A percentile compares a stretch with the other conserved stretches of the same genome.
Evolutionary conservation across 2,329 filamentous ascomycete species (phyloP).

Genomic region (Dothidotthia symphoricarpi): DNA sequence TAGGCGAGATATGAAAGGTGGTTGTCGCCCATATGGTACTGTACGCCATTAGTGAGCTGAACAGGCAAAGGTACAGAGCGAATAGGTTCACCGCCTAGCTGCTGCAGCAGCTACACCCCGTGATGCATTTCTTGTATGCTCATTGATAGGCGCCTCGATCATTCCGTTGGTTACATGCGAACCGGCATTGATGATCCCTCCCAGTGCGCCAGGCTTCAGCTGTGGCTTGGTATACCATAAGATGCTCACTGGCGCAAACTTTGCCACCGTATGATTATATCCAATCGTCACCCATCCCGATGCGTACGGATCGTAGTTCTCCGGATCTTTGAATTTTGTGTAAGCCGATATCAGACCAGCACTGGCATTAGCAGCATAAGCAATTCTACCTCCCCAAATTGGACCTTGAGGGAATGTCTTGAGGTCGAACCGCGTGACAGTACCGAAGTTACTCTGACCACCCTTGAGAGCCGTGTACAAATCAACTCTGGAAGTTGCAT

Average conservation of each 20-base stretch:
- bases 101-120: conserved; percentile 10
- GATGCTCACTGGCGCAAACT: conserved; percentile 14
- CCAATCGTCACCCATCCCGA: conserved; percentile 26
- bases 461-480: conserved; percentile 46
- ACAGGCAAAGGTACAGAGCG: neutral
- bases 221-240: conserved; percentile 26
- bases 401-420: conserved; percentile 1
- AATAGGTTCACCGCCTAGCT: conserved; percentile 8
- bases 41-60: neutral
- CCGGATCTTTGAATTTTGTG: conserved; percentile 18
- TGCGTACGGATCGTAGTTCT: conserved; percentile 20
- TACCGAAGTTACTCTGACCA: conserved; percentile 32
- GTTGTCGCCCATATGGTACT: conserved; percentile 29
- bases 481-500: conserved; percentile 36
- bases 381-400: conserved; percentile 26
- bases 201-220: conserved; percentile 16
- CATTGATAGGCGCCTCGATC: conserved; percentile 15
- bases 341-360: conserved; percentile 16
- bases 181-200: conserved; percentile 12
- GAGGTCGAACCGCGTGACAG: conserved; percentile 25
- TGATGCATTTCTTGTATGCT: conserved; percentile 24
- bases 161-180: conserved; percentile 19
- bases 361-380: neutral
- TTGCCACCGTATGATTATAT: conserved; percentile 19
- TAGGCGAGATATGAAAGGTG: conserved; percentile 18